Conservation (phyloP, 148 eudicot species). For the Amaranthus cruentus region DNA sequence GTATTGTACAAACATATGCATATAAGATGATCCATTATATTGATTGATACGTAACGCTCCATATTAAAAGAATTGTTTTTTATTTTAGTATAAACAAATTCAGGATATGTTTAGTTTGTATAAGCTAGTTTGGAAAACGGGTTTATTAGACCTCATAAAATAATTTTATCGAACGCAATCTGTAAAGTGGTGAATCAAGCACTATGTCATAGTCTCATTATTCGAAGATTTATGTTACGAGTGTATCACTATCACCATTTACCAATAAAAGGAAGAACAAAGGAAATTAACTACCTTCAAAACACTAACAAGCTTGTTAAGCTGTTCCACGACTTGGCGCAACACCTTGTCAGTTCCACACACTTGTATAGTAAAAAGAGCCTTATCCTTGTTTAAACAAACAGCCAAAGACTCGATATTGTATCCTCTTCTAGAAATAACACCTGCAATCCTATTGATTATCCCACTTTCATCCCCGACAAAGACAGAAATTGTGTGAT, state of each 20-base stretch:
- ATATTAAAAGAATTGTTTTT: neutral
- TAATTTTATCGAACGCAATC: neutral
- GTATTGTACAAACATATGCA: too few relatives aligned
- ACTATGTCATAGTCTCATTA: neutral
- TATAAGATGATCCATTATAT: too few relatives aligned
- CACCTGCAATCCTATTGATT: conserved; percentile 89
- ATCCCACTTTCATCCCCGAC: conserved; percentile 98
- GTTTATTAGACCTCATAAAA: neutral
- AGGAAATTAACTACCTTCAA: conserved; percentile 41
- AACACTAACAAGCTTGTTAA: conserved; percentile 91
- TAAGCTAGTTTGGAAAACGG: neutral
- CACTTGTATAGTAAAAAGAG: conserved; percentile 85
- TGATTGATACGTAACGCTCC: neutral
- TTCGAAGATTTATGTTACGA: neutral
- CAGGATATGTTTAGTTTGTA: neutral
- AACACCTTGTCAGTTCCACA: conserved; percentile 77
- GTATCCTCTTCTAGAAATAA: conserved; percentile 87
- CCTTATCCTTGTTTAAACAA: conserved; percentile 89
- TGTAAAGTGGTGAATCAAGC: neutral
- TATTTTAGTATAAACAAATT: neutral
- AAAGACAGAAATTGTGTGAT: conserved; percentile 82
- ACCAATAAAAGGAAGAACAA: neutral
- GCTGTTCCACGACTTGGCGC: conserved; percentile 86
- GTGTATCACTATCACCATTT: neutral
- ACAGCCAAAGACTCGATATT: conserved; percentile 98